Evolutionary conservation across 2,329 filamentous ascomycete species (phyloP), one percentile per base, ranked within the genome.

Genomic region (Biscogniauxia mediterranea): DNA sequence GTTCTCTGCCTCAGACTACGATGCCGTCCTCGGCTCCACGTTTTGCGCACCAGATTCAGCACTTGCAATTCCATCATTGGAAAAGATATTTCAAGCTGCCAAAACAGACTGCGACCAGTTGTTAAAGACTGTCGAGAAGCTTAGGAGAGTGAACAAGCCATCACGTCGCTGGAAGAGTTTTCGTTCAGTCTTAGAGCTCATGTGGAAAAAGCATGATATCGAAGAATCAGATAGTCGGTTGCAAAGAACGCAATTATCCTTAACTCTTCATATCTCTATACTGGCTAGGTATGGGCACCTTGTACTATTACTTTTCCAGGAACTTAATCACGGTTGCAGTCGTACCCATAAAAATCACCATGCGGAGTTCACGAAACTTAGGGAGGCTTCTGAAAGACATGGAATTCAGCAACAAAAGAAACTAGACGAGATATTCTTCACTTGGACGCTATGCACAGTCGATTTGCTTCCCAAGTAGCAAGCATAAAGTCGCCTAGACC

Each of bases 141-240:
- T 50, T 13, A 9, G 17, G 1, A 38, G 42, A 1, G 11, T 11
- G 20, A 25, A 46, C 17, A 21, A 4, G 38, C 38, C 55, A 26
- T 25, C 5, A 11, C 32, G 55, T 23, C 8, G 32, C 38, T 50
- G 28, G 38, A 50, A 25, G 38, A 56, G 55, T 13, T 56, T 56
- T 26, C 5, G n/a, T 11, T 32, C 55, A 21, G 55, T 32, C 25
- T 23, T 56, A 23, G 9, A 56, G 9, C 2, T 50, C 21, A 13
- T 50, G 17, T 56, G 55, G 55, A 56, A 56, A 23, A 6, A 26
- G 15, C 11, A 23, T n/a, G 55, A 56, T 8, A 50, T 26, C 49
- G 28, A 46, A 50, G 38, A 56, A 19, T 50, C 50, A 15, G 38
- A 56, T 2, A 26, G 42, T 3, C 55, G 55, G 1, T 50, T 56